Evolutionary conservation across 352 stramenopile species (phyloP), one percentile per base, ranked within the genome.

Genomic region (Globisporangium parvum): DNA sequence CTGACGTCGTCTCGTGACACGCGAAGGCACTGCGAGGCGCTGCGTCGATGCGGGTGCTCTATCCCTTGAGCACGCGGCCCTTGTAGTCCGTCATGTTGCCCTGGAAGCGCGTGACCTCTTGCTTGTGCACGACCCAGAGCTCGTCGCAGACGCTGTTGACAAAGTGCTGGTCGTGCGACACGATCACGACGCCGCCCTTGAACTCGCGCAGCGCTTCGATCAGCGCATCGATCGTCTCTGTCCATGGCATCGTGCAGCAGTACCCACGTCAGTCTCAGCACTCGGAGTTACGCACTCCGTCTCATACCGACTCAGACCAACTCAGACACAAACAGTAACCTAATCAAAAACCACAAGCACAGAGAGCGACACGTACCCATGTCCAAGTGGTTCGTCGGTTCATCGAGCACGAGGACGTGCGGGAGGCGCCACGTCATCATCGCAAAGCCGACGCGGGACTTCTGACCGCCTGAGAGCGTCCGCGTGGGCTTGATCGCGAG

Each of bases 101-200:
- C 49, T 65, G 69, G 71, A 92, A 94, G 26, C 78, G 80, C 50
- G 68, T 51, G 39, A 94, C 85, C 62, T 91, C 87, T 54, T 87
- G 52, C 24, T 91, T 69, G 44, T 79, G 80, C 8, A 94, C 85
- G 47, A 94, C 85, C 93, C 93, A 98, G 6, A 98, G 70, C 69
- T 98, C 93, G 35, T 89, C 67, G 62, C 91, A 98, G 40, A 97
- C 88, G 59, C 96, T 95, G 45, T 92, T 97, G 63, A 99, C 95
- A 61, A 99, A 99, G 77, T 98, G 98, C 69, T 97, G 85, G 88
- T 99, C 95, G 75, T 99, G 96, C 3, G 92, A 98, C 18, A 99
- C 95, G 46, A 99, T 85, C 54, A 99, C 77, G 6, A 98, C 95
- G 60, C 92, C 96, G 47, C 97, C 97, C 59, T 96, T 96, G 87